These are phyloP conservation scores for Ceratorhiza oryzae-sativae DNA, from an alignment of 1,284 basidiomycete species.

Conservation along the genomic window DNA sequence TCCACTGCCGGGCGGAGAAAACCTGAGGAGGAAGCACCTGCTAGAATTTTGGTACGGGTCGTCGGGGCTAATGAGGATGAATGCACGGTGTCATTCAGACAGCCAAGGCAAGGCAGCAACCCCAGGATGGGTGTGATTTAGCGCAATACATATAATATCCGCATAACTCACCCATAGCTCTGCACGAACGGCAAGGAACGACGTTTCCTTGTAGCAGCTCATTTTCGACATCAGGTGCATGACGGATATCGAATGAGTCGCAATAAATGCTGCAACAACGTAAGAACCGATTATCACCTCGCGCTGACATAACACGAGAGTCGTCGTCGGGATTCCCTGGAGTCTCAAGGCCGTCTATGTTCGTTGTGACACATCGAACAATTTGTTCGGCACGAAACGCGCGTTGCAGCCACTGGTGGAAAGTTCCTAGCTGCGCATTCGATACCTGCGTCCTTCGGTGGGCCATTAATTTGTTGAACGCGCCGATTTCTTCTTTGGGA, in stretches of 20 bases:
- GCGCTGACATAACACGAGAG: background rate
- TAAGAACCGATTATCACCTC: background rate
- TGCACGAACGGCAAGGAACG: background rate
- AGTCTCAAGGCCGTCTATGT: background rate
- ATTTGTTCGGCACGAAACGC: background rate
- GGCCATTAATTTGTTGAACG: conserved; percentile 12
- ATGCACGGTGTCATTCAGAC: too few relatives aligned
- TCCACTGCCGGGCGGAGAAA: too few relatives aligned
- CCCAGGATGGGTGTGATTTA: too few relatives aligned
- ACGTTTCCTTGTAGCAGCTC: background rate
- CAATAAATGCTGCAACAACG: background rate
- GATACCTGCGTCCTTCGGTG: background rate
- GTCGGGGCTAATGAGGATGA: too few relatives aligned
- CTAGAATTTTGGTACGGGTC: too few relatives aligned
- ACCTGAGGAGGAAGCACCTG: too few relatives aligned
- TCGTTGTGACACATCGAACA: background rate
- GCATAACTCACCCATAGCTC: background rate
- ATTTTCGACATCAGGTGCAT: background rate
- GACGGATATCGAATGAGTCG: background rate
- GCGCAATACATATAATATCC: too few relatives aligned
- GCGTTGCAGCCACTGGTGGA: background rate
- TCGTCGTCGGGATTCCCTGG: background rate
- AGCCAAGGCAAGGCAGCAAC: too few relatives aligned
- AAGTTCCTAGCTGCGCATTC: background rate
- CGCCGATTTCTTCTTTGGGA: background rate